A percentile compares a stretch with the other conserved stretches of the same genome.
Conservation (phyloP, 2,329 filamentous ascomycete genomes). For the Clonostachys rosea region DNA sequence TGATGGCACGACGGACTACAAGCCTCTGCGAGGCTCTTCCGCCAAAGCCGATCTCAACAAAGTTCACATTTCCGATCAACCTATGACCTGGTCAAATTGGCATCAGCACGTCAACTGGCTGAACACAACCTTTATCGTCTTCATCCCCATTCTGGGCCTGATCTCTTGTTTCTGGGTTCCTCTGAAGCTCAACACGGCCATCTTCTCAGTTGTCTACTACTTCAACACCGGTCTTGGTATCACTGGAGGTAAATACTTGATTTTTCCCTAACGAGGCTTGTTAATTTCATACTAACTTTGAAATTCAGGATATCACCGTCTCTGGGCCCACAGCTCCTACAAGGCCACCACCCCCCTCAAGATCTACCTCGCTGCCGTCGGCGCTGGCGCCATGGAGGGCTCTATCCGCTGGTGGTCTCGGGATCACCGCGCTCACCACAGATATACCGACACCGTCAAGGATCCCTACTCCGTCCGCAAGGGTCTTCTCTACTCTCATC, state of each 20-base stretch:
- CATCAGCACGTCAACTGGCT: conserved; percentile 94
- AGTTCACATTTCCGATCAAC: conserved; percentile 79
- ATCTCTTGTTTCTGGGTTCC: conserved; percentile 76
- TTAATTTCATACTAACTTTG: conserved; percentile 1
- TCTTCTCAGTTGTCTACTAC: conserved; percentile 76
- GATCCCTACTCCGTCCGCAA: conserved; percentile 90
- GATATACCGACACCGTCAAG: conserved; percentile 90
- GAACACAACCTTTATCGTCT: conserved; percentile 76
- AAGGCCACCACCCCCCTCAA: conserved; percentile 71
- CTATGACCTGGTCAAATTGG: conserved; percentile 80
- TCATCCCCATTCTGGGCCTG: conserved; percentile 70
- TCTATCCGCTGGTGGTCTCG: conserved; percentile 88
- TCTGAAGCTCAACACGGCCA: conserved; percentile 62
- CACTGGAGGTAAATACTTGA: conserved; percentile 57
- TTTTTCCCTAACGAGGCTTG: conserved; percentile 1
- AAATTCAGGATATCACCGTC: conserved; percentile 48
- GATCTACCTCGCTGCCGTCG: conserved; percentile 77
- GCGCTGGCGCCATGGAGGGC: conserved; percentile 79
- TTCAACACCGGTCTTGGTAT: conserved; percentile 80
- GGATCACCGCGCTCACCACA: conserved; percentile 82
- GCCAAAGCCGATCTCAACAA: conserved; percentile 56
- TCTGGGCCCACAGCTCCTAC: conserved; percentile 85
- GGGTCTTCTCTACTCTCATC: conserved; percentile 71
- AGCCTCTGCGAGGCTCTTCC: conserved; percentile 34
- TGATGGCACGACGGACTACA: conserved; percentile 52